Evolutionary conservation across 805 yeast genomes (phyloP).

Genomic region (Candida sithepensis): DNA sequence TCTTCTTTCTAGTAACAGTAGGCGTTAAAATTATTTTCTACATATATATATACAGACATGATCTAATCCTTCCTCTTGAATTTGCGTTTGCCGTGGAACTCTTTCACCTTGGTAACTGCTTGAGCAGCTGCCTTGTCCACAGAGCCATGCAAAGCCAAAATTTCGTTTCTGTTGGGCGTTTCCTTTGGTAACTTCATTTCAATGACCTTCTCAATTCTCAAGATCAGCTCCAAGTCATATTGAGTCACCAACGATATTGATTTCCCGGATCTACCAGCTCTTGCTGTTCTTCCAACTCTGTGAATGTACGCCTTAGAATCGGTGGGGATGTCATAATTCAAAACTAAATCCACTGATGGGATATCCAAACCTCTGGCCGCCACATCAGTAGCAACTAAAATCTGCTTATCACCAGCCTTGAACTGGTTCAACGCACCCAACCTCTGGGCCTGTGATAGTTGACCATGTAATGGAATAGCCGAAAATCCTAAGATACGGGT

Average conservation of each 20-base stretch:
- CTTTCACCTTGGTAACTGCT: conserved; percentile 78
- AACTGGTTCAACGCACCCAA: conserved; percentile 78
- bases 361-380: conserved; percentile 98
- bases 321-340: conserved; percentile 91
- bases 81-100: conserved; percentile 41
- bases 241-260: conserved; percentile 89
- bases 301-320: conserved; percentile 97
- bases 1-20: not conserved
- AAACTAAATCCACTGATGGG: conserved; percentile 84
- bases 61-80: conserved; percentile 7
- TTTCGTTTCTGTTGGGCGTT: conserved; percentile 69
- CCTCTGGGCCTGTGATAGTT: conserved; percentile 78
- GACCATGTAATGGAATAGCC: conserved; percentile 94
- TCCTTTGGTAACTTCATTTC: conserved; percentile 83
- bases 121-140: conserved; percentile 91
- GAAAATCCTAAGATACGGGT: conserved; percentile 79
- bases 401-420: conserved; percentile 65
- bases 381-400: conserved; percentile 82
- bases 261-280: conserved; percentile 88
- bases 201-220: conserved; percentile 85
- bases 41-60: not conserved
- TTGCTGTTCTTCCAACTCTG: conserved; percentile 97
- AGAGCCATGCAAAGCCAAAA: conserved; percentile 73
- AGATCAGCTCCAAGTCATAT: conserved; percentile 84
- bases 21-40: not conserved